These are phyloP conservation scores for Rickenella mellea DNA, from an alignment of 768 basidiomycete genomes.

Conservation along the genomic window DNA sequence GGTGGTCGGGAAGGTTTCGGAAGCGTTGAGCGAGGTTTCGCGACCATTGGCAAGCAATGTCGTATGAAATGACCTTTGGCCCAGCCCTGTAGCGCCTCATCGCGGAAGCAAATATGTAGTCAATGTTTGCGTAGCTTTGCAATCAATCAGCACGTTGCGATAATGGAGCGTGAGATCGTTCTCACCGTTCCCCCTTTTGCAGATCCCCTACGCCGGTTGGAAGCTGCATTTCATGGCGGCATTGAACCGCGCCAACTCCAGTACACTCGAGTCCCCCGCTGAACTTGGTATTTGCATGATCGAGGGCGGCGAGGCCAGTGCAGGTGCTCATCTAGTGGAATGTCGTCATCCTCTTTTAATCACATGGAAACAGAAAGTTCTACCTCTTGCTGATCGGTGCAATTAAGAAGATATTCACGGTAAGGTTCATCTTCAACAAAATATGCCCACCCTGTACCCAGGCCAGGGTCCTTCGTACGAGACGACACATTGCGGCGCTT, in stretches of 20 bases:
- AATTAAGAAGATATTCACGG: slow-evolving; percentile 8
- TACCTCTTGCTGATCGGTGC: slow-evolving; percentile 13
- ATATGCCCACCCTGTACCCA: slow-evolving; percentile 16
- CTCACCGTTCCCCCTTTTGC: slow-evolving; percentile 23
- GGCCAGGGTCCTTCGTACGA: slow-evolving; percentile 10
- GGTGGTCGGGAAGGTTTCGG: background rate
- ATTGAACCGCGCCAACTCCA: background rate
- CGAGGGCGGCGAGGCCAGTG: slow-evolving; percentile 9
- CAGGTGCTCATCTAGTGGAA: slow-evolving; percentile 7
- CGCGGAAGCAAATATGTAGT: slow-evolving; percentile 16
- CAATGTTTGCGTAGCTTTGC: slow-evolving; percentile 19
- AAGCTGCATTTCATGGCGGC: slow-evolving; percentile 21
- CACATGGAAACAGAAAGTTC: background rate
- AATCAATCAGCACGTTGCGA: background rate
- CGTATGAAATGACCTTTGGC: slow-evolving; percentile 15
- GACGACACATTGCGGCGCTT: slow-evolving; percentile 1
- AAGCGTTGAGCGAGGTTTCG: slow-evolving; percentile 13
- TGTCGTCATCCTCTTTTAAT: background rate
- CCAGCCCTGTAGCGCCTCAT: slow-evolving; percentile 5
- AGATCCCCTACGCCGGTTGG: slow-evolving; percentile 20
- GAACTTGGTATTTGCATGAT: slow-evolving; percentile 5
- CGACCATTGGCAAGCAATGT: slow-evolving; percentile 17
- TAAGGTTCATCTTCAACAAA: slow-evolving; percentile 16
- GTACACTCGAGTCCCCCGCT: background rate
- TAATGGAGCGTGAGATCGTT: background rate